A percentile compares a stretch with the other conserved stretches of the same genome.
Conservation (phyloP, 768 basidiomycete genomes). For the Collybia mongolica region DNA sequence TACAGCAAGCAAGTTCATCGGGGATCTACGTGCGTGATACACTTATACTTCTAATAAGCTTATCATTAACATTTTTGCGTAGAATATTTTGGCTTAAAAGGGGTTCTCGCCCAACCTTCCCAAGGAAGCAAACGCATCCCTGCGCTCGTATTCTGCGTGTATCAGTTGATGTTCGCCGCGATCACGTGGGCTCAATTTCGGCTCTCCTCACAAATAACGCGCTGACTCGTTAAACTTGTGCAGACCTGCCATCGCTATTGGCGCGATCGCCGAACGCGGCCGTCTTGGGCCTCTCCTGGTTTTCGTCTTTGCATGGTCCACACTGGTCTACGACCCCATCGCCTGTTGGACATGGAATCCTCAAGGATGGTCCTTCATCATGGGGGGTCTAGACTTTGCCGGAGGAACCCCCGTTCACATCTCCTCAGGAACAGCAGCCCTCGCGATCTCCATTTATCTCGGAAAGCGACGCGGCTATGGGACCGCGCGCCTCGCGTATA, state of each 20-base stretch:
- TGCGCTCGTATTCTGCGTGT: constrained; percentile 74
- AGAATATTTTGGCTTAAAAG: constrained; percentile 84
- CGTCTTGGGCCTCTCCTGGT: constrained; percentile 84
- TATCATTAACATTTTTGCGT: not conserved
- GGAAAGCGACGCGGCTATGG: constrained; percentile 92
- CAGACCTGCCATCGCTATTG: constrained; percentile 85
- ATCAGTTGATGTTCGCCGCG: constrained; percentile 89
- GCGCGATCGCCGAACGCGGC: constrained; percentile 89
- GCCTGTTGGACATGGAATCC: constrained; percentile 97
- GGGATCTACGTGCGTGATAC: constrained; percentile 65
- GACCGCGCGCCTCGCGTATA: constrained; percentile 88
- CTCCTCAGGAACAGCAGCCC: constrained; percentile 86
- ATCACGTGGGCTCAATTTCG: constrained; percentile 60
- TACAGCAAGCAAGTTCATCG: constrained; percentile 72
- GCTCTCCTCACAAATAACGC: constrained; percentile 9
- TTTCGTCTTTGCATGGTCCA: constrained; percentile 90
- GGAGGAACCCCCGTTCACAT: constrained; percentile 98
- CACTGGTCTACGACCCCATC: constrained; percentile 89
- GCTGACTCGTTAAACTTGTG: constrained; percentile 18
- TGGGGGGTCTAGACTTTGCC: constrained; percentile 90
- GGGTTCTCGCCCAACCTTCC: constrained; percentile 74
- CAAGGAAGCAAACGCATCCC: constrained; percentile 73
- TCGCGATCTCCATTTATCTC: constrained; percentile 89
- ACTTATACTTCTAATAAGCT: not conserved
- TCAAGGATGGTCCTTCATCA: constrained; percentile 69